Base-by-base conservation (phyloP, 2,329 filamentous ascomycete species). In the Periglandula ipomoeae region DNA sequence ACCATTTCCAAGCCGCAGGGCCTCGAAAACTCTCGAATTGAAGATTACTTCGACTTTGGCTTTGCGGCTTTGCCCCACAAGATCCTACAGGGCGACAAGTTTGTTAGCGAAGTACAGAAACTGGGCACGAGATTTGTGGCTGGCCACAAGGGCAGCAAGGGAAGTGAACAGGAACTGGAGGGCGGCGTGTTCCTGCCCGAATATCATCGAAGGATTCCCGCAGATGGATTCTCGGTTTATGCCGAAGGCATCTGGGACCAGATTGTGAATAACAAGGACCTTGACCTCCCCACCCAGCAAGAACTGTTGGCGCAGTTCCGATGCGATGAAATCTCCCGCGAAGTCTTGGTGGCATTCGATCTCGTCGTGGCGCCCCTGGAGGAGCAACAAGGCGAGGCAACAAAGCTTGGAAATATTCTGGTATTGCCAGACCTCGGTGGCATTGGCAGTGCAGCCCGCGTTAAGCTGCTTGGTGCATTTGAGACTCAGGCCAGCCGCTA, bases 11-110 rank as follows among this genome's bases (percentile, higher is more conserved):
- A 98, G 65, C 93, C 93, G 4, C 70, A 82, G 27, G 91, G 91
- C 1, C 76, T 97, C 49, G 93, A 98, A 64, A 82, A 82, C 56
- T 91, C 91, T 19, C 82, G 78, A 50, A 97, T 98, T 55, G 87
- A 93, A 58, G 91, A 98, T 63, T 98, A 97, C 71, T 98, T 98
- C 61, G 93, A 98, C 70, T 97, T 98, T 67, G 90, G 89, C 48
- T 98, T 98, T 62, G 88, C 90, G 43, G 89, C 91, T 0, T 77
- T 98, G 20, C 93, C 93, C 4, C 93, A 98, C 74, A 98, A 98
- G 73, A 89, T 95, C 52, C 78, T 97, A 47, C 91, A 97, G 63
- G 89, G 87, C 3, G 90, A 97, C 22, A 87, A 90, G 65, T 98
- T 98, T 61, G 75, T 85, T 34, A 71, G 79, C 34, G 90, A 94